phyloP scores from a whole-genome alignment of 257 asterid genomes.

The Solanum gandarillasii region DNA sequence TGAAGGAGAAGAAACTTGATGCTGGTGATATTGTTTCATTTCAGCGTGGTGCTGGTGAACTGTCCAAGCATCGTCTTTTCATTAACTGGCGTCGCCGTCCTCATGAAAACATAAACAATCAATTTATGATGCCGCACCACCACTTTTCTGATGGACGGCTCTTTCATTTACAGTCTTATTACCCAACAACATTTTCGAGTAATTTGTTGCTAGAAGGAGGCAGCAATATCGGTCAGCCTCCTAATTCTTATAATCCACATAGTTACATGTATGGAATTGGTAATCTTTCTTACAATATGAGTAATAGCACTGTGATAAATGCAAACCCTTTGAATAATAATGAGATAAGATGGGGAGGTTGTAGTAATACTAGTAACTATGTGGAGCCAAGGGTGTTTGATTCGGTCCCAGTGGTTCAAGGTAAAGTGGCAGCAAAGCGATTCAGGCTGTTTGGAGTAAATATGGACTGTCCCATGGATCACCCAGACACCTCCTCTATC shows the following conservation, averaged over 20 bases:
- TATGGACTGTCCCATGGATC: slow-evolving; percentile 66
- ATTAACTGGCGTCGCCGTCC: slow-evolving; percentile 94
- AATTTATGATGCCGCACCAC: neutral
- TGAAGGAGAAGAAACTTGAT: slow-evolving; percentile 76
- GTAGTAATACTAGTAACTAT: neutral
- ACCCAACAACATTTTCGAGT: neutral
- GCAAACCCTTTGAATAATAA: slow-evolving; percentile 39
- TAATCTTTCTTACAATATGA: neutral
- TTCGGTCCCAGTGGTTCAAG: slow-evolving; percentile 99
- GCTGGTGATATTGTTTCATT: slow-evolving; percentile 84
- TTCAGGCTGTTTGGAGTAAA: slow-evolving; percentile 88
- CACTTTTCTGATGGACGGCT: neutral
- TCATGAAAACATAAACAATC: slow-evolving; percentile 5
- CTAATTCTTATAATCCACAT: neutral
- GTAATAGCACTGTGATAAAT: slow-evolving; percentile 1
- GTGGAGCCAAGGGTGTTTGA: slow-evolving; percentile 44
- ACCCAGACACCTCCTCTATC: slow-evolving; percentile 20
- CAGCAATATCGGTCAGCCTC: neutral
- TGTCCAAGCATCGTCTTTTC: slow-evolving; percentile 48
- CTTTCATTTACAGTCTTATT: neutral
- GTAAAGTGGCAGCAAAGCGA: slow-evolving; percentile 78
- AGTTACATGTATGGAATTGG: neutral
- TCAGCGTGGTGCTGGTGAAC: slow-evolving; percentile 59
- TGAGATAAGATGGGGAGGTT: neutral
- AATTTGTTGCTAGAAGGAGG: slow-evolving; percentile 33